phyloP scores from a whole-genome alignment of 75 land plant species.

The Adiantum capillusveneris region DNA sequence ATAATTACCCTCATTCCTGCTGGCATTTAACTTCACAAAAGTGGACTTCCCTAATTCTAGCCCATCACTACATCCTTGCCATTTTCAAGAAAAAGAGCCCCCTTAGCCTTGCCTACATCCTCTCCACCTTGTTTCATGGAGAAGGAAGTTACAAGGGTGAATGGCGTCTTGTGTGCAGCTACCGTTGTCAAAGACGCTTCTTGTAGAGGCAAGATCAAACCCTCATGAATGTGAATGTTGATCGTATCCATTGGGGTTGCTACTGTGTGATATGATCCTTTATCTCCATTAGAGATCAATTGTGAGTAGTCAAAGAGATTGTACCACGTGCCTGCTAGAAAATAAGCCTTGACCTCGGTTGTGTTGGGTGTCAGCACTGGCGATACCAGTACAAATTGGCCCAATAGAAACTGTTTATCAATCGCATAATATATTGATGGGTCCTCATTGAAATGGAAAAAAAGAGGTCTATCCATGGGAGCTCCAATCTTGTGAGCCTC shows the following conservation, averaged over 20 bases:
- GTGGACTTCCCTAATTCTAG: slow-evolving; percentile 42
- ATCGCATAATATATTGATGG: slow-evolving; percentile 36
- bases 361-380: slow-evolving; percentile 48
- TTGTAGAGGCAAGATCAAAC: slow-evolving; percentile 74
- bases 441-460: slow-evolving; percentile 73
- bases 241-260: slow-evolving; percentile 59
- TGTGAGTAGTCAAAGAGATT: slow-evolving; percentile 53
- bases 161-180: slow-evolving; percentile 55
- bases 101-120: slow-evolving; percentile 29
- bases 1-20: slow-evolving; percentile 10
- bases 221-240: slow-evolving; percentile 75
- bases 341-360: slow-evolving; percentile 54
- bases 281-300: slow-evolving; percentile 10
- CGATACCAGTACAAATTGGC: slow-evolving; percentile 59
- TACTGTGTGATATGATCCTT: slow-evolving; percentile 32
- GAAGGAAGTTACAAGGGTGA: slow-evolving; percentile 49
- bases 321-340: slow-evolving; percentile 85
- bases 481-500: slow-evolving; percentile 66
- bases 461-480: slow-evolving; percentile 81
- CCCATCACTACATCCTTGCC: slow-evolving; percentile 68
- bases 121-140: slow-evolving; percentile 8
- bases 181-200: slow-evolving; percentile 44
- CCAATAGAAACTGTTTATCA: slow-evolving; percentile 64
- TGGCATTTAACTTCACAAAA: slow-evolving; percentile 40
- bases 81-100: slow-evolving; percentile 56